Conservation (phyloP, 164 flowering plant genomes). For the grape (Vitis vinifera) region ASM3070453v1 NC_081810.1:7819001-7819500, state of each 20-base stretch:
- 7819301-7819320: slow-evolving; percentile 60
- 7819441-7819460: not conserved
- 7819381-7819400: no score
- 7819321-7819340: slow-evolving; percentile 65
- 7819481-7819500: no score
- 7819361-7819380: slow-evolving; percentile 62
- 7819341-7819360: slow-evolving; percentile 66
- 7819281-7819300: slow-evolving; percentile 60
- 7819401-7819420: not conserved
- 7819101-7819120: no score
- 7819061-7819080: no score
- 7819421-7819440: not conserved
- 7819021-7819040: no score
- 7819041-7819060: no score
- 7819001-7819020: no score
- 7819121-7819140: no score
- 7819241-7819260: slow-evolving; percentile 71
- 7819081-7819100: no score
- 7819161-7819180: no score
- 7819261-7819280: slow-evolving; percentile 56
- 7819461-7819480: no score
- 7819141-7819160: no score
- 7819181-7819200: slow-evolving; percentile 3
- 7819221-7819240: slow-evolving; percentile 54
- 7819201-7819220: slow-evolving; percentile 5